phyloP scores from a whole-genome alignment of 2,329 filamentous ascomycete genomes.

The Furcasterigmium furcatum region DNA sequence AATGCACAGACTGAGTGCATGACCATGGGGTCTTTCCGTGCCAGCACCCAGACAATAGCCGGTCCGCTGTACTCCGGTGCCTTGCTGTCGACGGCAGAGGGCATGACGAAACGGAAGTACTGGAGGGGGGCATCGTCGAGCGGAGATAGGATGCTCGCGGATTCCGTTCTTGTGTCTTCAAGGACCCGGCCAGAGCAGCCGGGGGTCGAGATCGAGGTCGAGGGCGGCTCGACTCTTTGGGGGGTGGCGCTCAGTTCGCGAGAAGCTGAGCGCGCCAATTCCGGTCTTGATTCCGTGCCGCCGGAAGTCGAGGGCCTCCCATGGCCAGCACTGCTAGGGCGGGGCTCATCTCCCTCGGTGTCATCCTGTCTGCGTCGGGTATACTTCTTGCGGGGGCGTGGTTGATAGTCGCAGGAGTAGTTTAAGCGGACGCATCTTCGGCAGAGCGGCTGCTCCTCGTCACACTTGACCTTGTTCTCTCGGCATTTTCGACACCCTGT shows the following conservation, averaged over 20 bases:
- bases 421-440: constrained; percentile 19
- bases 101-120: constrained; percentile 29
- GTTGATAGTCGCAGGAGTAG: constrained; percentile 23
- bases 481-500: constrained; percentile 21
- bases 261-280: too few relatives aligned
- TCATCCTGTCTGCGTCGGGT: constrained; percentile 1
- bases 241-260: too few relatives aligned
- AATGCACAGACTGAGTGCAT: constrained; percentile 31
- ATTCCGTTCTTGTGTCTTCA: too few relatives aligned
- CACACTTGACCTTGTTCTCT: constrained; percentile 26
- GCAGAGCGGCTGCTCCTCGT: constrained; percentile 21
- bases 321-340: too few relatives aligned
- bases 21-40: constrained; percentile 26
- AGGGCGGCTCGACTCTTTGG: too few relatives aligned
- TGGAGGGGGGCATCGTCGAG: constrained; percentile 29
- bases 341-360: too few relatives aligned
- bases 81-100: constrained; percentile 28
- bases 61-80: constrained; percentile 28
- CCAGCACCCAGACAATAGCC: constrained; percentile 30
- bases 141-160: constrained; percentile 14
- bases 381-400: constrained; percentile 9
- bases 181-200: too few relatives aligned
- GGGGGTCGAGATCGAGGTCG: too few relatives aligned
- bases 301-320: too few relatives aligned
- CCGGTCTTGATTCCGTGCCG: too few relatives aligned